Evolutionary conservation across 2,329 filamentous ascomycete genomes (phyloP).

Genomic region (Basipetospora chlamydospora): DNA sequence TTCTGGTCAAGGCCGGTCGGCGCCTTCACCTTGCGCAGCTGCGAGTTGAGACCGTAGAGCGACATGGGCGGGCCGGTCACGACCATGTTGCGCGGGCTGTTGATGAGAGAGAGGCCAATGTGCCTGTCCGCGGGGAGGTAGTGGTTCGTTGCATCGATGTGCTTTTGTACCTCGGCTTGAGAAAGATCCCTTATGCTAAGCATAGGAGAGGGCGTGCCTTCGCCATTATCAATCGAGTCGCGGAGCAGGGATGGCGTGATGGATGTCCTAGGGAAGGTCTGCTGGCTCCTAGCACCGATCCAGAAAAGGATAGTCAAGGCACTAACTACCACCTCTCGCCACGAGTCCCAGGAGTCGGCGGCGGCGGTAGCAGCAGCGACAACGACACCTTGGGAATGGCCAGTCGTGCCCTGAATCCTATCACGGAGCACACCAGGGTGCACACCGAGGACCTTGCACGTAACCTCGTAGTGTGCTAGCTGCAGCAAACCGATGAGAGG

Average conservation of each 20-base stretch:
- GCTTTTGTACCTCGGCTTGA: slow-evolving; percentile 77
- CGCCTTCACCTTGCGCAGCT: slow-evolving; percentile 91
- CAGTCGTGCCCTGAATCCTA: slow-evolving; percentile 74
- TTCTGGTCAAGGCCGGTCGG: slow-evolving; percentile 95
- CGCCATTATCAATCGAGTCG: slow-evolving; percentile 85
- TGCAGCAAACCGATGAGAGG: slow-evolving; percentile 93
- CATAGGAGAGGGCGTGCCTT: slow-evolving; percentile 95
- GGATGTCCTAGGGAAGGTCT: slow-evolving; percentile 90
- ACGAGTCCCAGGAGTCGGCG: slow-evolving; percentile 85
- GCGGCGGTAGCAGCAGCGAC: slow-evolving; percentile 85
- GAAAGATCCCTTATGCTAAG: slow-evolving; percentile 90
- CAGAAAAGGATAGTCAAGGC: slow-evolving; percentile 92
- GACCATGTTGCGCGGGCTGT: slow-evolving; percentile 93
- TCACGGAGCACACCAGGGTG: slow-evolving; percentile 81
- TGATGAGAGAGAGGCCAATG: slow-evolving; percentile 88
- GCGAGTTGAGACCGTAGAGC: slow-evolving; percentile 87
- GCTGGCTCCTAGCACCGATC: slow-evolving; percentile 94
- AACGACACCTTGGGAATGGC: slow-evolving; percentile 92
- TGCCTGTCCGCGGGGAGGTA: slow-evolving; percentile 87
- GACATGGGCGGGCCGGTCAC: slow-evolving; percentile 94
- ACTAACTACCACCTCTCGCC: slow-evolving; percentile 62
- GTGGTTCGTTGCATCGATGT: slow-evolving; percentile 93
- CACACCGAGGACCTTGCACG: slow-evolving; percentile 79
- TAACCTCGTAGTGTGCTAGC: slow-evolving; percentile 87
- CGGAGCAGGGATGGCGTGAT: slow-evolving; percentile 80